A percentile compares a stretch with the other conserved stretches of the same genome.
Evolutionary conservation across 371 early-diverging fungal species (phyloP).

Genomic region (Fennellomyces sp.): DNA sequence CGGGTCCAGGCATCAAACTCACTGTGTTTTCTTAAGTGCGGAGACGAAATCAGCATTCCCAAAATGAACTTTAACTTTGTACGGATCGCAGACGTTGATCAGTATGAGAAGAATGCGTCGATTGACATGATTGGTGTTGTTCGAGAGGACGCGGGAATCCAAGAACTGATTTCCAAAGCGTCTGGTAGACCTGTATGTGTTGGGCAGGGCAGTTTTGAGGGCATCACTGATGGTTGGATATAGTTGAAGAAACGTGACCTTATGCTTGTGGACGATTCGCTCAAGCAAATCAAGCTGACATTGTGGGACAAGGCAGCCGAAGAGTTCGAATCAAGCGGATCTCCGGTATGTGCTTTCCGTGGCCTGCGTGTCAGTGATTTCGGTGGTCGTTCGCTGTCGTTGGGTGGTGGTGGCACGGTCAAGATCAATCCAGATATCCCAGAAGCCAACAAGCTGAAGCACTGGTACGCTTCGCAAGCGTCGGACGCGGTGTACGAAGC

Average conservation of each 20-base stretch:
- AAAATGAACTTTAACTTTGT: slow-evolving; percentile 72
- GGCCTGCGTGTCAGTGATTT: slow-evolving; percentile 87
- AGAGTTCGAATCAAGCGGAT: slow-evolving; percentile 49
- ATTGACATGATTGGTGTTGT: slow-evolving; percentile 85
- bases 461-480: slow-evolving; percentile 71
- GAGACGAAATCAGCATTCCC: slow-evolving; percentile 65
- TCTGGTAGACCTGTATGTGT: slow-evolving; percentile 67
- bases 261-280: slow-evolving; percentile 79
- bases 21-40: slow-evolving; percentile 48
- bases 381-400: slow-evolving; percentile 78
- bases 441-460: slow-evolving; percentile 80
- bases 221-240: too few relatives aligned
- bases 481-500: slow-evolving; percentile 4
- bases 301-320: slow-evolving; percentile 92
- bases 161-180: slow-evolving; percentile 69
- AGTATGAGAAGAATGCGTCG: slow-evolving; percentile 65
- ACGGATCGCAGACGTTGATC: slow-evolving; percentile 61
- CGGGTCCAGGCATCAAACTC: neutral
- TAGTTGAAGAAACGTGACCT: slow-evolving; percentile 87
- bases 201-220: too few relatives aligned
- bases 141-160: slow-evolving; percentile 61
- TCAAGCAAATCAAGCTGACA: slow-evolving; percentile 76
- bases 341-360: slow-evolving; percentile 83
- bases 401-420: slow-evolving; percentile 53
- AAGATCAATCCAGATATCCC: slow-evolving; percentile 83